Evolutionary conservation across 2,329 filamentous ascomycete genomes (phyloP), one percentile per base, ranked within the genome.

Genomic region (Trichophyton mentagrophytes): DNA sequence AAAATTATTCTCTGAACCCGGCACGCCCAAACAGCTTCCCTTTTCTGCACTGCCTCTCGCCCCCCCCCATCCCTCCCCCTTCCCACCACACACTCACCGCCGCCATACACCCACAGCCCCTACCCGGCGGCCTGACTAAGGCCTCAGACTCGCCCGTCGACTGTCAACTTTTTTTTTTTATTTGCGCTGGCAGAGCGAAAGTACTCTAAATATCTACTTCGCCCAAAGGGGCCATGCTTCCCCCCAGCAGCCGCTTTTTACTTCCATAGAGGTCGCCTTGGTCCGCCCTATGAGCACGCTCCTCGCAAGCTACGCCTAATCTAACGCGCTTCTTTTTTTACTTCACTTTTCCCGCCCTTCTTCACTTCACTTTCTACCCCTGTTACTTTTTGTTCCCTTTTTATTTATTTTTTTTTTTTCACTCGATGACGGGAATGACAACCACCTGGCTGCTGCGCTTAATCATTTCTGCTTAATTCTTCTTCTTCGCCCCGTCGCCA

Each of bases 1-100:
- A 59, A 47, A 44, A 44, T 44, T 44, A 44, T 44, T 57, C 55
- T 57, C 55, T 57, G 36, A 57, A 57, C 55, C 55, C 55, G 55
- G 55, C 53, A n/a, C 20, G 40, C 40, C 55, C 55, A 55, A 36
- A 33, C 22, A 51, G 46, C 20, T 27, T 55, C 51, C 33, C 13
- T 27, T 15, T 36, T 33, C 17, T 8, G 33, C 33, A 38, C 33
- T 38, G 33, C 33, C 33, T 38, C 27, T 36, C 15, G 27, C 30
- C 51, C 51, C 27, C 33, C 33, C 22, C 22, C 22, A 22, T 38
- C 27, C n/a, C 15, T 13, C 30, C 51, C 49, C 13, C 27, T 53
- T 33, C 22, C 49, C 49, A 53, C 49, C n/a, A 3, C 56, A n/a
- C 56, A 17, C 30, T 25, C 53, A 20, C 20, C 30, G 15, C 15